phyloP scores from a whole-genome alignment of 179 eudicot species.

The Spergularia azorica region DNA sequence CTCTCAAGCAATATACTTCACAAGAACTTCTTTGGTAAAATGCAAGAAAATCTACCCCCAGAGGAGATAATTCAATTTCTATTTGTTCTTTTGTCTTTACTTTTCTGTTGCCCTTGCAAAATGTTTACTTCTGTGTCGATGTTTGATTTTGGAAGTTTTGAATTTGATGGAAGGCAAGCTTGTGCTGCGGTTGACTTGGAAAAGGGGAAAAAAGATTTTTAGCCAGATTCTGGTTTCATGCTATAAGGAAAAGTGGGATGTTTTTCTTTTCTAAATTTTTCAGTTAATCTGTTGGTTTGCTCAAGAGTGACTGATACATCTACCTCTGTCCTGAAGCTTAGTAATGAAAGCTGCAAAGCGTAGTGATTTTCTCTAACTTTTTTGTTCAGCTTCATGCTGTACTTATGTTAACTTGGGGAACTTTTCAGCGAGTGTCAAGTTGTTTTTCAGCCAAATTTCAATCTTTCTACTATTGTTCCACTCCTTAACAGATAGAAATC shows the following conservation, averaged over 20 bases:
- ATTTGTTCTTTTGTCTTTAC: background rate
- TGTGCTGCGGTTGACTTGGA: background rate
- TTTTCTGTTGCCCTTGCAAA: slow-evolving; percentile 2
- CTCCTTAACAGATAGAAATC: no score
- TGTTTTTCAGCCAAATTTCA: background rate
- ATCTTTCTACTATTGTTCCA: background rate
- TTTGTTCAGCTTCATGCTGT: no score
- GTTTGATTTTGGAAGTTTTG: slow-evolving; percentile 1
- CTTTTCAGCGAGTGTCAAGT: slow-evolving; percentile 2
- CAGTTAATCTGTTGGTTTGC: background rate
- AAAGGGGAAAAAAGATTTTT: background rate
- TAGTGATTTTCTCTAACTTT: no score
- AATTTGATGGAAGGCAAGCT: background rate
- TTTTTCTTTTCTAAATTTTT: background rate
- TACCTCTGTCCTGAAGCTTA: background rate
- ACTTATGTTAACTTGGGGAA: background rate
- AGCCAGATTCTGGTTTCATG: background rate
- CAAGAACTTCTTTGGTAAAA: background rate
- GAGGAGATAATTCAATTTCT: background rate
- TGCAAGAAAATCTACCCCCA: background rate
- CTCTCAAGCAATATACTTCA: background rate
- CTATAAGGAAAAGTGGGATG: background rate
- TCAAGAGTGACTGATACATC: background rate
- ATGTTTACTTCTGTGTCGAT: background rate
- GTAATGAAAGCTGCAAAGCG: background rate